Evolutionary conservation across 2,329 filamentous ascomycete species (phyloP), one percentile per base, ranked within the genome.

Genomic region (Ophiostoma ulmi): DNA sequence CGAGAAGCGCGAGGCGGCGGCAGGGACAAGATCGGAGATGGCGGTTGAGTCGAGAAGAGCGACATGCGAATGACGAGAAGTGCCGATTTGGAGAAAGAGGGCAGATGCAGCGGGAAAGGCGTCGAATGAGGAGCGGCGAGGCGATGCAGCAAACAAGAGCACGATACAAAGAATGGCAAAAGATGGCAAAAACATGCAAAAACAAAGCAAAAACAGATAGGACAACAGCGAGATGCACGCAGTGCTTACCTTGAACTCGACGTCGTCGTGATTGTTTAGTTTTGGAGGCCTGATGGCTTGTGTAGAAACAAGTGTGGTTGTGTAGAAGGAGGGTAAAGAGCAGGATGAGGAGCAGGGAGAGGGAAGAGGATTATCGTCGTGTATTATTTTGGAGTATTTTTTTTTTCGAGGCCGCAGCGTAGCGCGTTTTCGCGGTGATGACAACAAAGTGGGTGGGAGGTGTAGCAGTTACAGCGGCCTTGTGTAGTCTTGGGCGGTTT

Each of bases 401-500:
- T n/a, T 66, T 64, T 38, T 66, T 14, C 38, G 61, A 20, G 61
- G 31, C 61, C 36, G n/a, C 20, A 26, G 52, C 52, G 61, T 65
- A 66, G 64, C 64, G 64, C 64, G 64, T 66, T 66, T 66, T 66
- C 38, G 64, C 22, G 64, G 64, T 17, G 64, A 41, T 26, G 36
- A 44, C 64, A 66, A 66, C 64, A 66, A 17, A 17, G 17, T 5
- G 64, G 35, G 35, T n/a, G 63, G 2, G 6, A 41, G 26, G 26
- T 8, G 14, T 61, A 36, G 35, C 20, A 64, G 26, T 64, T 64
- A 39, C 35, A 64, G 31, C 13, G 31, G 61, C 31, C 31, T 31
- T 31, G 31, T 31, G 31, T 31, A 31, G 31, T 31, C 31, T 31
- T 31, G 31, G 31, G 31, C 3, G 31, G 31, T 31, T 31, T 3